Conservation (phyloP, 441 rosid genomes). For the Breynia disticha region DNA sequence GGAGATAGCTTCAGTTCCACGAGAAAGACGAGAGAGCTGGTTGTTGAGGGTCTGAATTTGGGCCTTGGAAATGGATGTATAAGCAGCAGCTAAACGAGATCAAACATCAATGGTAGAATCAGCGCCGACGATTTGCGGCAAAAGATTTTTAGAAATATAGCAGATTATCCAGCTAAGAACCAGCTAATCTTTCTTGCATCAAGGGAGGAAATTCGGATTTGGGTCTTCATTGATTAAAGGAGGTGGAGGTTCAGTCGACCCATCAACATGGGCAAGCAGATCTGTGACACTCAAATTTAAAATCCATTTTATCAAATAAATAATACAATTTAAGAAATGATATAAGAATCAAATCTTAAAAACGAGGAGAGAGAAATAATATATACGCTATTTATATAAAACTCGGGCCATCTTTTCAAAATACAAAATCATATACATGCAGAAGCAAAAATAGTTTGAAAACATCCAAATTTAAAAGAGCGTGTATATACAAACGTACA, state of each 20-base stretch:
- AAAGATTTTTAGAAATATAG: not conserved
- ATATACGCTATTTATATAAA: too few species aligned
- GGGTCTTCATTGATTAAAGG: not conserved
- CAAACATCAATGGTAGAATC: not conserved
- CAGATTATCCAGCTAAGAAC: not conserved
- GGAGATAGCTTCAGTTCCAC: not conserved
- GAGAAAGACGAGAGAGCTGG: not conserved
- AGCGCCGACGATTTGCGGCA: not conserved
- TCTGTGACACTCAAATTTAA: too few species aligned
- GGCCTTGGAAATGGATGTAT: not conserved
- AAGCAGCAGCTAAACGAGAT: not conserved
- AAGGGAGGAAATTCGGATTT: not conserved
- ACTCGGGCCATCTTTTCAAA: too few species aligned
- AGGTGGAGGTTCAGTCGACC: not conserved
- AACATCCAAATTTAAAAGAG: too few species aligned
- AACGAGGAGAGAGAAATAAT: too few species aligned
- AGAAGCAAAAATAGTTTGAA: too few species aligned
- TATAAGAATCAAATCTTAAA: too few species aligned
- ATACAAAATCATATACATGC: too few species aligned
- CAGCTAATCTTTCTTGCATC: not conserved
- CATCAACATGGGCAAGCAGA: not conserved
- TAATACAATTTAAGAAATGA: too few species aligned
- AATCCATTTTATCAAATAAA: too few species aligned
- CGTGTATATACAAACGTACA: too few species aligned
- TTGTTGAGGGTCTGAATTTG: not conserved